A percentile compares a stretch with the other conserved stretches of the same genome.
phyloP scores from a whole-genome alignment of 495 filamentous ascomycete genomes.

The Haplographium delicatum region DNA sequence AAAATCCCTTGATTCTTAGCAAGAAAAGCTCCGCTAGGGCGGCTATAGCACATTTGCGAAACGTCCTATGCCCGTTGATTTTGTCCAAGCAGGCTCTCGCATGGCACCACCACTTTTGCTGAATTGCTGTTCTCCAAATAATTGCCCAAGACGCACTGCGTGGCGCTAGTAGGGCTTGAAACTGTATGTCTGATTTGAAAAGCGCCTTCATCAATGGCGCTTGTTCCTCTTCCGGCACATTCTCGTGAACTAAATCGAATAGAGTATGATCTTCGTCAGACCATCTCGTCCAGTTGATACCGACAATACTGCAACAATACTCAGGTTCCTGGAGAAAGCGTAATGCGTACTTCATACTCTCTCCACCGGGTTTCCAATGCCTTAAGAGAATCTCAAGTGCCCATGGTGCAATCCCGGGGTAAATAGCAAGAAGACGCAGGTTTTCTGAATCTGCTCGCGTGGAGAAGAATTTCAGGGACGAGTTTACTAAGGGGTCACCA shows the following conservation, averaged over 20 bases:
- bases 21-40: conserved; percentile 1
- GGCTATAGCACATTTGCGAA: background rate
- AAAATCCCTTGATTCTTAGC: background rate
- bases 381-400: conserved; percentile 10
- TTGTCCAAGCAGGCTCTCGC: background rate
- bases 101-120: background rate
- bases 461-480: conserved; percentile 6
- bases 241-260: conserved; percentile 6
- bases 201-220: background rate
- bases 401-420: background rate
- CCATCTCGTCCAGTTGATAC: conserved; percentile 1
- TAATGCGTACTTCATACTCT: conserved; percentile 1
- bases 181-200: background rate
- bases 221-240: conserved; percentile 3
- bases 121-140: background rate
- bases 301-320: background rate
- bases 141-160: background rate
- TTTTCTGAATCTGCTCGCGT: conserved; percentile 1
- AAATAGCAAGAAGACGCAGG: background rate
- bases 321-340: background rate
- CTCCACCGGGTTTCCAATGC: conserved; percentile 14
- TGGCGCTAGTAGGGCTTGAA: background rate
- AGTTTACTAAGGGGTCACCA: conserved; percentile 6
- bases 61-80: background rate
- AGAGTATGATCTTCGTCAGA: background rate